phyloP scores from a whole-genome alignment of 1,284 basidiomycete species.

The Microbotryum saponariae region DNA sequence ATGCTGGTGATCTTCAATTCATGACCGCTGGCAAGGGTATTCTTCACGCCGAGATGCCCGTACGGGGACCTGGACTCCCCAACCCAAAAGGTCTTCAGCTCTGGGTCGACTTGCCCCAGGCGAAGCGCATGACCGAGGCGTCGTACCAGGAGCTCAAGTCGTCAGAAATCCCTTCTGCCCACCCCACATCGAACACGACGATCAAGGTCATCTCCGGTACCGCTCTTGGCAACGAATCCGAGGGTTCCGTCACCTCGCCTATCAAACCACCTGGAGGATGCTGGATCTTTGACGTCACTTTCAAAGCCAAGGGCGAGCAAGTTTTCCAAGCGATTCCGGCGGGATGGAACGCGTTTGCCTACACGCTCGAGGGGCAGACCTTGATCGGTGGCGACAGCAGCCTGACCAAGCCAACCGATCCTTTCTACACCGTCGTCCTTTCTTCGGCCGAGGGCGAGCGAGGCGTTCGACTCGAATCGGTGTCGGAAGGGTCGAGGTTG shows the following conservation, averaged over 20 bases:
- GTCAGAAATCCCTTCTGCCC: constrained; percentile 45
- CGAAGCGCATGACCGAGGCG: constrained; percentile 68
- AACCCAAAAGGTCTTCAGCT: constrained; percentile 76
- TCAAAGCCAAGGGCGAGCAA: constrained; percentile 55
- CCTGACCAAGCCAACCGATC: constrained; percentile 39
- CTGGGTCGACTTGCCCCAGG: constrained; percentile 85
- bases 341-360: constrained; percentile 41
- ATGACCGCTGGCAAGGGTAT: constrained; percentile 75
- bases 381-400: constrained; percentile 5
- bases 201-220: constrained; percentile 84
- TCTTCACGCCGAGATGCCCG: constrained; percentile 60
- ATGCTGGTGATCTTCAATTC: constrained; percentile 84
- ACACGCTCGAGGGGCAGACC: constrained; percentile 29
- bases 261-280: constrained; percentile 84
- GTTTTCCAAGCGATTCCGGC: constrained; percentile 77
- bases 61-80: constrained; percentile 59
- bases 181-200: constrained; percentile 59
- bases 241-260: constrained; percentile 60
- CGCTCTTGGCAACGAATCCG: constrained; percentile 54
- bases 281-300: constrained; percentile 80
- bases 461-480: constrained; percentile 55
- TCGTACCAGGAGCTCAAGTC: constrained; percentile 48
- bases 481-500: constrained; percentile 24
- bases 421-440: constrained; percentile 46
- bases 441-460: constrained; percentile 57